phyloP scores from a whole-genome alignment of 345 rosid species.

The Raphanus sativus region DNA sequence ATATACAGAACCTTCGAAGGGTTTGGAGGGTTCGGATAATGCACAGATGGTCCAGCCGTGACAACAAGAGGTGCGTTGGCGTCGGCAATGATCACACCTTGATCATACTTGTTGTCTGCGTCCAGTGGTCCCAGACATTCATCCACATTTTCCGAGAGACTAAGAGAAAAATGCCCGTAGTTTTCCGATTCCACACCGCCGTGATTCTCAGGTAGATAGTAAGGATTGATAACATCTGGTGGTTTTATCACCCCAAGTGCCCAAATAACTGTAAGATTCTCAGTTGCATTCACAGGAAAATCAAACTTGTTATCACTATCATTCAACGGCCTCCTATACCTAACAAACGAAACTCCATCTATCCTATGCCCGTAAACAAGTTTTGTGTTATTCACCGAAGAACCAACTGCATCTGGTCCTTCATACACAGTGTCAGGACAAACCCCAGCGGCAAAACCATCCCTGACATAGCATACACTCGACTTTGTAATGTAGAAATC shows the following conservation, averaged over 20 bases:
- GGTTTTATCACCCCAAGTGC: conserved; percentile 91
- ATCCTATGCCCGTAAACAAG: conserved; percentile 86
- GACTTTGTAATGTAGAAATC: conserved; percentile 74
- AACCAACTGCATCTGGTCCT: conserved; percentile 39
- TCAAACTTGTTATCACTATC: conserved; percentile 68
- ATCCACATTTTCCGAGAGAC: conserved; percentile 32
- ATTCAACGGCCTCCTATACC: conserved; percentile 66
- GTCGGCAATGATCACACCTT: conserved; percentile 41
- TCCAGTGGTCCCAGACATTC: conserved; percentile 44
- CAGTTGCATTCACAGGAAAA: conserved; percentile 59
- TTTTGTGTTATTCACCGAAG: conserved; percentile 61
- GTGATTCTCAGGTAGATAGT: conserved; percentile 87
- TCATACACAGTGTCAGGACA: conserved; percentile 80
- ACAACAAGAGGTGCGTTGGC: conserved; percentile 41
- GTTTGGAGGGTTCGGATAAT: conserved; percentile 44
- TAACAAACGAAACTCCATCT: conserved; percentile 90
- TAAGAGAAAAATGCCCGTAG: conserved; percentile 40
- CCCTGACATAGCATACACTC: conserved; percentile 65
- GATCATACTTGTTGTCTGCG: conserved; percentile 41
- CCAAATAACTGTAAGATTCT: conserved; percentile 70
- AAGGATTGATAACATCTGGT: conserved; percentile 67
- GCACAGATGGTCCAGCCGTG: conserved; percentile 42
- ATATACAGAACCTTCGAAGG: conserved; percentile 40
- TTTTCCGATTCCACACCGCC: conserved; percentile 52
- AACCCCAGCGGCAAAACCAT: conserved; percentile 68